Conservation (phyloP, 805 yeast genomes). For the Candida quercuum region DNA sequence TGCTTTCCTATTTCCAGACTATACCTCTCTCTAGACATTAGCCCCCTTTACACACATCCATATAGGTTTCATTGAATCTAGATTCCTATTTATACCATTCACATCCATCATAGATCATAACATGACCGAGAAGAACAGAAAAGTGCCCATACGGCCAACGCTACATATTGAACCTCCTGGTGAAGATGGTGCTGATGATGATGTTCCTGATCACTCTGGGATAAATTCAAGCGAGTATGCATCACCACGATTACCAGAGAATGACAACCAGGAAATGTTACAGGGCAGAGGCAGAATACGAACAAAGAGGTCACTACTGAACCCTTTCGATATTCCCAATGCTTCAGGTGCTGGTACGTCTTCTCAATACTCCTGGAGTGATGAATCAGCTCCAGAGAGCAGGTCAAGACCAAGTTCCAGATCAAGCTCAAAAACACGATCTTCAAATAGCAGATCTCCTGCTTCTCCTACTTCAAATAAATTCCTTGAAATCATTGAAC, state of each 20-base stretch:
- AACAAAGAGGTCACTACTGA: background rate
- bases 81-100: too few relatives aligned
- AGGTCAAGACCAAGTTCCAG: constrained; percentile 1
- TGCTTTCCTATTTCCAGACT: too few relatives aligned
- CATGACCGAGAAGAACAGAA: background rate
- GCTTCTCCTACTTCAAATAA: background rate
- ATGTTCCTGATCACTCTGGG: too few relatives aligned
- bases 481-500: background rate
- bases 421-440: constrained; percentile 4
- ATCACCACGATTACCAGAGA: background rate
- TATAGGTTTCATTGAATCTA: constrained; percentile 1
- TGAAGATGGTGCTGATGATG: background rate
- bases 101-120: too few relatives aligned
- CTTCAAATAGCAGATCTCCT: background rate
- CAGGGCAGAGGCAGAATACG: background rate
- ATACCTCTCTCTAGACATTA: too few relatives aligned
- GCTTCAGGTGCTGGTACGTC: background rate
- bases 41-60: too few relatives aligned
- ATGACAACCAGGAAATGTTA: background rate
- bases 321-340: background rate
- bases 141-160: background rate
- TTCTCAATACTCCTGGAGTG: background rate
- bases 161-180: background rate
- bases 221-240: too few relatives aligned
- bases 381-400: background rate